Evolutionary conservation across 2,329 filamentous ascomycete species (phyloP), one percentile per base, ranked within the genome.

Genomic region (Chaetomium strumarium): DNA sequence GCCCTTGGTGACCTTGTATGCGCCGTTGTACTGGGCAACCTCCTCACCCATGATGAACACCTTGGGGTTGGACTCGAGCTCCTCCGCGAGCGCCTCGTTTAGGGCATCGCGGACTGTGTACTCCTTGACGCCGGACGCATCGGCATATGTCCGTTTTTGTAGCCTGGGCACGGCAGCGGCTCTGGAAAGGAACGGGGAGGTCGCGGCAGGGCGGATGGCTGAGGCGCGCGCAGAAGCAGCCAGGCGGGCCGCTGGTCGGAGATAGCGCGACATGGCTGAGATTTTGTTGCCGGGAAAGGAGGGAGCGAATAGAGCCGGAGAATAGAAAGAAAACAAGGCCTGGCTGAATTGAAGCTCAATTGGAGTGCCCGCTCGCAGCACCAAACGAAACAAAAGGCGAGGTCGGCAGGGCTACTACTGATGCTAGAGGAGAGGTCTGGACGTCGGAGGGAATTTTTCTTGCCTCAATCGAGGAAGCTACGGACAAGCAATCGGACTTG

Each of bases 1-100:
- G 63, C 93, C 93, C 80, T 96, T 96, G 67, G 93, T 99, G 70
- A 99, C 92, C 78, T 99, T 99, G 84, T 99, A 99, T 69, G 92
- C 92, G 79, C 93, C 93, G 73, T 99, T 99, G 80, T 99, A 99
- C 76, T 99, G 93, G 66, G 93, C 93, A 68, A 99, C 93, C 78
- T 99, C 93, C 80, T 99, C 93, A 66, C 93, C 93, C 54, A 99
- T 73, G 63, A 99, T 77, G 72, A 96, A 99, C 64, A 96, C 91
- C 80, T 96, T 97, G 60, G 86, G 80, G 74, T 99, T 95, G 68
- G 74, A 71, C 79, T 96, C 91, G 72, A 99, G 84, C 80, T 99
- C 93, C 78, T 99, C 93, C 44, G 90, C 90, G 68, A 99, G 85
- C 56, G 93, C 93, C 79, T 99, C 92, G 72, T 99, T 99, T 68